phyloP scores from a whole-genome alignment of 345 rosid genomes.

The Brassica nigra region DNA sequence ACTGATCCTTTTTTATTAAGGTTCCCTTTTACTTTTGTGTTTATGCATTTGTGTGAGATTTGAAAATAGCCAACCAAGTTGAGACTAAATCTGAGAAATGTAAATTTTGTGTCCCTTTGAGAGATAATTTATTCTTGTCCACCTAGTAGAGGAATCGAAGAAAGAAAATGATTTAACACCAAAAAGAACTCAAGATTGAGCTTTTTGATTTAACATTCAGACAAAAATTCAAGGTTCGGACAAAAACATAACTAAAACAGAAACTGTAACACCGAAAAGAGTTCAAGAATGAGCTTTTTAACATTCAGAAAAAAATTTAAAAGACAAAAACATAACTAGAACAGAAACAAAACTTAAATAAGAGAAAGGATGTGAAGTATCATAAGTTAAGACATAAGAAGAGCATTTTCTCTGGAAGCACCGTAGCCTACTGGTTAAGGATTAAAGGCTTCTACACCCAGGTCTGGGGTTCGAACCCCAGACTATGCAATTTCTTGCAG shows the following conservation, averaged over 20 bases:
- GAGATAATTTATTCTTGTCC: neutral
- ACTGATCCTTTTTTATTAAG: conserved; percentile 29
- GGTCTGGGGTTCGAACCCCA: no score
- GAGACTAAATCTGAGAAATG: conserved; percentile 31
- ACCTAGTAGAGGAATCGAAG: neutral
- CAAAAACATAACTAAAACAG: no score
- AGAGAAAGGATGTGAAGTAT: neutral
- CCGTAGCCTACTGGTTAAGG: no score
- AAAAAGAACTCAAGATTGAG: neutral
- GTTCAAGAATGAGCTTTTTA: no score
- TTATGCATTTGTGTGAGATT: neutral
- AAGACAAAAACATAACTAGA: conserved; percentile 10
- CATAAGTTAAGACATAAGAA: neutral
- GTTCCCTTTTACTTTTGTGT: neutral
- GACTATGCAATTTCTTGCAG: no score
- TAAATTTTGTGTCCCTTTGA: conserved; percentile 32
- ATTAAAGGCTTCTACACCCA: no score
- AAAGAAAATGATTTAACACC: neutral
- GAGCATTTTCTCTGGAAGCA: neutral
- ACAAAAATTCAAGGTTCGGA: no score
- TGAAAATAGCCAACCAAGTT: conserved; percentile 22
- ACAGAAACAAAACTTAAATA: conserved; percentile 16
- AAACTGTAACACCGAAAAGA: no score
- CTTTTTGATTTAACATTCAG: conserved; percentile 7
- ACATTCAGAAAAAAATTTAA: conserved; percentile 27